Evolutionary conservation across 352 stramenopile species (phyloP), one percentile per base, ranked within the genome.

Genomic region (Pythium coloratum): DNA sequence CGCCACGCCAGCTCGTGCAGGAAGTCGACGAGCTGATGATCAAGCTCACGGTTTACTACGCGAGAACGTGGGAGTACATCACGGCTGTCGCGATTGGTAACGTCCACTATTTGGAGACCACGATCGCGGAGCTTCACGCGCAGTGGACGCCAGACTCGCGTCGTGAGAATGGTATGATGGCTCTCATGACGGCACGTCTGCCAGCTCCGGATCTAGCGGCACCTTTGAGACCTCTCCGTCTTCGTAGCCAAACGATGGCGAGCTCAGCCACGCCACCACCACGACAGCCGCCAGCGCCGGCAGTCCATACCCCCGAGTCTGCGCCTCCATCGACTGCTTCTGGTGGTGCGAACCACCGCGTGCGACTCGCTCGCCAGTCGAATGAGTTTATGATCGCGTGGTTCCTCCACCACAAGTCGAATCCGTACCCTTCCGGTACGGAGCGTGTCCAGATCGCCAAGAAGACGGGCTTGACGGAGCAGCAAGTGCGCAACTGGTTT

Each of bases 401-500:
- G 87, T 95, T 95, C 59, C 75, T 95, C 18, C 84, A 87, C 30
- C 87, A 95, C 73, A 95, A 94, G 69, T 64, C 81, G 24, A 94
- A 94, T 28, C 87, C 87, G 71, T 95, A 95, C 62, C 87, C 87
- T 49, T 89, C 85, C 1, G 62, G 76, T 1, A 60, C 73, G 8
- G 87, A 95, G 72, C 87, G 87, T 30, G 14, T 70, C 20, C 71
- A 88, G 49, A 94, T 95, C 47, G 85, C 87, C 4, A 76, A 78
- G 5, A 80, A 78, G 55, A 94, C 85, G 3, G 83, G 82, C 0
- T 66, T 95, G 32, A 81, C 77, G 6, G 87, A 94, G 70, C 86
- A 92, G 59, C 87, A 95, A 63, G 86, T 95, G 62, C 86, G 86
- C 66, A 94, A 95, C 62, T 95, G 87, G 87, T 95, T 95, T 71